Evolutionary conservation across 1,284 basidiomycete genomes (phyloP).

Genomic region (Leccinum pachyderme): DNA sequence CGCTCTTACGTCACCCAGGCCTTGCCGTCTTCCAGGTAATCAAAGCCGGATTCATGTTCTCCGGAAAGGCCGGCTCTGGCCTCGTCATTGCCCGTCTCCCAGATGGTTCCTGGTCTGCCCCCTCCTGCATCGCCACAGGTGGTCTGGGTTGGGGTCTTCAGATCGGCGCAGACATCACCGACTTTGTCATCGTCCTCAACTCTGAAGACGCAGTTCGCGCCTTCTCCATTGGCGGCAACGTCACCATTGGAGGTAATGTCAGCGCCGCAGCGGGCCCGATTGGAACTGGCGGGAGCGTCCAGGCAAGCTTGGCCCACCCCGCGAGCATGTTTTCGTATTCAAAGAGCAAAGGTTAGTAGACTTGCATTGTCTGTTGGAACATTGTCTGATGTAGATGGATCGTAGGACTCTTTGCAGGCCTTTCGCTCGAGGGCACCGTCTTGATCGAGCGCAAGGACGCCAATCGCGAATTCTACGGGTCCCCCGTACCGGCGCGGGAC

Average conservation of each 20-base stretch:
- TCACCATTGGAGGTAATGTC: constrained; percentile 91
- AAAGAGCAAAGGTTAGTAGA: constrained; percentile 76
- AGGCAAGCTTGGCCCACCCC: constrained; percentile 86
- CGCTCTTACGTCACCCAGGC: constrained; percentile 45
- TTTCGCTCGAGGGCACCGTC: constrained; percentile 93
- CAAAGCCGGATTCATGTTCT: constrained; percentile 95
- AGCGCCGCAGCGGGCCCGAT: constrained; percentile 89
- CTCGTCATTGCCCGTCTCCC: constrained; percentile 92
- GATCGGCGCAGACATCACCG: constrained; percentile 87
- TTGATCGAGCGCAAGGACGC: constrained; percentile 95
- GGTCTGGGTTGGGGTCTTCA: constrained; percentile 96
- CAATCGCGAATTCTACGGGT: constrained; percentile 94
- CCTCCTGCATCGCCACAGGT: constrained; percentile 96
- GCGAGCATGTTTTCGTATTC: constrained; percentile 98
- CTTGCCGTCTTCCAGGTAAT: constrained; percentile 95
- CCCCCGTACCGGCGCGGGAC: constrained; percentile 83
- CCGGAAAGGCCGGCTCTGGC: constrained; percentile 93
- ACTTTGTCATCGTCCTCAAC: constrained; percentile 94
- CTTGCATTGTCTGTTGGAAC: neutral
- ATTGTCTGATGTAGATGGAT: constrained; percentile 2
- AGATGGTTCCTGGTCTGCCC: constrained; percentile 97
- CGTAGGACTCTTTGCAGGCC: constrained; percentile 89
- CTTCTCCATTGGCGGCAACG: constrained; percentile 93
- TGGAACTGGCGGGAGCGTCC: constrained; percentile 91
- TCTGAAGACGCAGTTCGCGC: constrained; percentile 94